A percentile compares a stretch with the other conserved stretches of the same genome.
Conservation (phyloP, 371 early-diverging fungal genomes). For the Mortierella sp. region DNA sequence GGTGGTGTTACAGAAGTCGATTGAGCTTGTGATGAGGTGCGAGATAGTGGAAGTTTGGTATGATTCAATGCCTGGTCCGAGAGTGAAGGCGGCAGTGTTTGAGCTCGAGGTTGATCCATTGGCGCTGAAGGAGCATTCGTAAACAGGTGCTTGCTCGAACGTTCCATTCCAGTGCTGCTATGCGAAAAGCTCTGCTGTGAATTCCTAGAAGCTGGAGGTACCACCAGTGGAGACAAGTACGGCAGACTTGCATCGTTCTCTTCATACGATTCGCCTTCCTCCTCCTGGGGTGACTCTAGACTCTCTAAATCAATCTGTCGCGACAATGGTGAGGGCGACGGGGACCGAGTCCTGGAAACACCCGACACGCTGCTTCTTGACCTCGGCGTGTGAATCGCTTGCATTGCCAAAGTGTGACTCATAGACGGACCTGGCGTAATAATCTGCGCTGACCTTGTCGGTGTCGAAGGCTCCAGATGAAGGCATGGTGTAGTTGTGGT, state of each 20-base stretch:
- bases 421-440: not conserved
- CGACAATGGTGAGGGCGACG: conserved; percentile 42
- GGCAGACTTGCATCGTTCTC: not conserved
- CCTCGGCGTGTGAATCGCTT: conserved; percentile 25
- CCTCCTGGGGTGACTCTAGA: conserved; percentile 18
- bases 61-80: not conserved
- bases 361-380: not conserved
- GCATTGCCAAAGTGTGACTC: conserved; percentile 13
- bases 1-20: not conserved
- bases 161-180: not conserved
- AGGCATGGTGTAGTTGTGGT: not conserved
- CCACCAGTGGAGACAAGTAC: not conserved
- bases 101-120: not conserved
- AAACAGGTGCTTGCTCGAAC: not conserved
- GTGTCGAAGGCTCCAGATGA: conserved; percentile 4
- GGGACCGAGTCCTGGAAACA: conserved; percentile 30
- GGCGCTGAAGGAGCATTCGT: too few species aligned
- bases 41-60: not conserved
- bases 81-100: not conserved
- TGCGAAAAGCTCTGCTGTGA: not conserved
- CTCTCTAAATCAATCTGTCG: conserved; percentile 20
- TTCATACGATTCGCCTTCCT: not conserved
- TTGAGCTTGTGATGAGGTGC: not conserved
- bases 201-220: not conserved
- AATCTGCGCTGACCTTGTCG: not conserved